Percentiles rank a stretch among this genome's conserved stretches.
These are phyloP conservation scores for Acer yangbiense DNA, from an alignment of 345 rosid species.

Conservation along the genomic window DNA sequence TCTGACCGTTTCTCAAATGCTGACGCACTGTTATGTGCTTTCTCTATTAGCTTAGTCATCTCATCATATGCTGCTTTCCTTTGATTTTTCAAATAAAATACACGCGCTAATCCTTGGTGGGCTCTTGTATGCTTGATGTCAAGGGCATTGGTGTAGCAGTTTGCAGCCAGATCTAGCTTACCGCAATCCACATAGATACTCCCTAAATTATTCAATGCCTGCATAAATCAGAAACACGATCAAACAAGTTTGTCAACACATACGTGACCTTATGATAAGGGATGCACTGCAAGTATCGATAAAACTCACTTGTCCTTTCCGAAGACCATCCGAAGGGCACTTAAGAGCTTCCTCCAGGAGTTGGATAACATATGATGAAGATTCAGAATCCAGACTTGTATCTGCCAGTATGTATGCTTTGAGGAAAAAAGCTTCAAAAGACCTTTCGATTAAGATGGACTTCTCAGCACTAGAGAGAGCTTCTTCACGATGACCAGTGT, in stretches of 20 bases:
- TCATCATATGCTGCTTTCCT: constrained; percentile 81
- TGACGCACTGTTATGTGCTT: constrained; percentile 67
- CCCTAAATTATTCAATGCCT: constrained; percentile 95
- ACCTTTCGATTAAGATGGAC: constrained; percentile 70
- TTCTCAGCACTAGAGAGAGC: constrained; percentile 79
- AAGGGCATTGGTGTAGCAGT: constrained; percentile 78
- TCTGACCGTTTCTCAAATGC: constrained; percentile 96
- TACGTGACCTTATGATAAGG: constrained; percentile 5
- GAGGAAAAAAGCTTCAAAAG: constrained; percentile 78
- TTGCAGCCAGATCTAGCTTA: constrained; percentile 75
- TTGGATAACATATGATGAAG: constrained; percentile 64
- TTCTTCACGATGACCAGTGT: constrained; percentile 75
- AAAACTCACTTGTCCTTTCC: constrained; percentile 88
- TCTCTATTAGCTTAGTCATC: constrained; percentile 87
- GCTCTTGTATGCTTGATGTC: constrained; percentile 92
- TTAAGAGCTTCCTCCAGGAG: constrained; percentile 89
- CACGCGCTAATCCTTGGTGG: constrained; percentile 95
- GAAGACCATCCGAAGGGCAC: constrained; percentile 94
- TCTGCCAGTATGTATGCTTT: constrained; percentile 51
- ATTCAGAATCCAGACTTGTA: constrained; percentile 57
- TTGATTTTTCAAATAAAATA: constrained; percentile 63
- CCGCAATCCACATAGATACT: constrained; percentile 78
- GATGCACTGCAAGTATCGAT: not conserved
- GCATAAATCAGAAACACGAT: constrained; percentile 21
- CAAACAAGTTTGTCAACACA: not conserved